phyloP scores from a whole-genome alignment of 495 filamentous ascomycete genomes.

The Bathelium albidoporum region DNA sequence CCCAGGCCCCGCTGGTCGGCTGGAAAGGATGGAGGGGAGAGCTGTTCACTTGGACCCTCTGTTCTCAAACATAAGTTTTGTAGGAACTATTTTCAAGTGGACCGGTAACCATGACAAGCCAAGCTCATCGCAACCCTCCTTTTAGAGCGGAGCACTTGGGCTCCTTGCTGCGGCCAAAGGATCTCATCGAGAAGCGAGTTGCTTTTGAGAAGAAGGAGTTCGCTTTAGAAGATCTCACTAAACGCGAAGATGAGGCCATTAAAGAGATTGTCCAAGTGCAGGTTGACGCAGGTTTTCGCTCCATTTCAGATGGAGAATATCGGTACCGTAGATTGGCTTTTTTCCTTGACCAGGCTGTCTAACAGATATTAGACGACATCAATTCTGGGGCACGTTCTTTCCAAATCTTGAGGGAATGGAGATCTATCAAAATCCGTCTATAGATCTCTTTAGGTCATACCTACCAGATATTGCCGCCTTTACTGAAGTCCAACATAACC shows the following conservation, averaged over 20 bases:
- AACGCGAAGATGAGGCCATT: conserved; percentile 56
- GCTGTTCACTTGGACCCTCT: too few relatives aligned
- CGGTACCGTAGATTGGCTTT: conserved; percentile 50
- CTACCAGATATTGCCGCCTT: conserved; percentile 73
- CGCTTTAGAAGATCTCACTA: conserved; percentile 32
- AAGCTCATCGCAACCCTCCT: conserved; percentile 49
- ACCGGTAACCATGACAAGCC: neutral
- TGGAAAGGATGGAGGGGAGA: too few relatives aligned
- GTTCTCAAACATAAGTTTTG: too few relatives aligned
- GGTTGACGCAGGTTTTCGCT: conserved; percentile 48
- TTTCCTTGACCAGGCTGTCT: conserved; percentile 40
- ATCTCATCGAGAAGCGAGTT: conserved; percentile 54
- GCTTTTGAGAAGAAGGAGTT: conserved; percentile 41
- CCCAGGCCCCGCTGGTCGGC: neutral
- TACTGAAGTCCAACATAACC: conserved; percentile 58
- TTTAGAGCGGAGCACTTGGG: conserved; percentile 80
- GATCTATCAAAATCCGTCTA: conserved; percentile 41
- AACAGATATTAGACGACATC: conserved; percentile 53
- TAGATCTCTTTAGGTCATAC: conserved; percentile 59
- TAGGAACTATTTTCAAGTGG: neutral
- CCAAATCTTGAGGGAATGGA: conserved; percentile 6
- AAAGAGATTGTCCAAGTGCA: conserved; percentile 22
- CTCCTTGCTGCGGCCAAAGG: conserved; percentile 63
- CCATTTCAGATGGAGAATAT: conserved; percentile 66
- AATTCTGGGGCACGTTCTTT: conserved; percentile 17